These are phyloP conservation scores for Glycine soja DNA, from an alignment of 306 rosid species.

Conservation along the genomic window DNA sequence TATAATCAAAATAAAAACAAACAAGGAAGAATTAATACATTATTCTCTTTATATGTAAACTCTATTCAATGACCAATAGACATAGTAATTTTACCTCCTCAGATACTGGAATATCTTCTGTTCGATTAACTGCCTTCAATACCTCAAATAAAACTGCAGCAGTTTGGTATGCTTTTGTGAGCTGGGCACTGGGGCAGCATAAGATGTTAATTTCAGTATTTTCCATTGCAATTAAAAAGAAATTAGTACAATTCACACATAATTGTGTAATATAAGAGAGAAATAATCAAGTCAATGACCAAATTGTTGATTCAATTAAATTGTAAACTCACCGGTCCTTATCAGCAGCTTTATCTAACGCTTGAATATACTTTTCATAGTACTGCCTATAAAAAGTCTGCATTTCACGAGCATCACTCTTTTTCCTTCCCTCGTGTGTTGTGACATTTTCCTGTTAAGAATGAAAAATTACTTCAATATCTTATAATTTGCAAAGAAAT, in stretches of 20 bases:
- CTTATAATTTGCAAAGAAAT: constrained; percentile 40
- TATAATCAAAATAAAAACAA: no score
- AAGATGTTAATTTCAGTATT: constrained; percentile 40
- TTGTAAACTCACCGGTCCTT: constrained; percentile 83
- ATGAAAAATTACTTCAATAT: constrained; percentile 14
- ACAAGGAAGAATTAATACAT: neutral
- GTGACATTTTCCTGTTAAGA: constrained; percentile 81
- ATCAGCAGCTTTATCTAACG: constrained; percentile 72
- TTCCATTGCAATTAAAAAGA: neutral
- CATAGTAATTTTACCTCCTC: constrained; percentile 69
- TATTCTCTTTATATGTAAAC: constrained; percentile 26
- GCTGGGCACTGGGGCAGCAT: constrained; percentile 73
- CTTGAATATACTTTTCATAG: constrained; percentile 83
- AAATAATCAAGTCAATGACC: constrained; percentile 40
- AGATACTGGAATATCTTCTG: constrained; percentile 75
- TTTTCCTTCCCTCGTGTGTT: constrained; percentile 73
- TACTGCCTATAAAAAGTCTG: constrained; percentile 85
- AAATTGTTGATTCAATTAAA: constrained; percentile 36
- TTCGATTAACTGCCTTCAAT: constrained; percentile 90
- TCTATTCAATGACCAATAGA: constrained; percentile 27
- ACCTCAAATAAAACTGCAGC: constrained; percentile 94
- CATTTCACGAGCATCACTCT: constrained; percentile 99
- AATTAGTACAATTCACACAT: constrained; percentile 7
- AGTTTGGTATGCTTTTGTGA: constrained; percentile 95
- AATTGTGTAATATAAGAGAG: constrained; percentile 22